A percentile compares a stretch with the other conserved stretches of the same genome.
Evolutionary conservation across 2,329 filamentous ascomycete genomes (phyloP).

Genomic region (Aureobasidium sp.): DNA sequence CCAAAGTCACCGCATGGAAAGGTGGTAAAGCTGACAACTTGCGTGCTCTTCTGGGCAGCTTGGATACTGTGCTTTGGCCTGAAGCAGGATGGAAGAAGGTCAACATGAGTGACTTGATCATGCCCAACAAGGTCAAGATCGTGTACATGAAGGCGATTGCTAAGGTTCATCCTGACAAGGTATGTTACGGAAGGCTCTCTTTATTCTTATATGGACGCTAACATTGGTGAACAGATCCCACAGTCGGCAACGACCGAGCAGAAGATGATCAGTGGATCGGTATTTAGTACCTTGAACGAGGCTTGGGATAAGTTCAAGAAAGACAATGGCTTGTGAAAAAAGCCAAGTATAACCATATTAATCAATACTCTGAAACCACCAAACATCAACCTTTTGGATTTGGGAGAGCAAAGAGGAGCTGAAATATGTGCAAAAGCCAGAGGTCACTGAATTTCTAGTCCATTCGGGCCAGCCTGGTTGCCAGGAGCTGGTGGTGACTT

Average conservation of each 20-base stretch:
- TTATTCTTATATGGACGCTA: neutral
- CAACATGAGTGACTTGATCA: conserved; percentile 83
- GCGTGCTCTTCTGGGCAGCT: conserved; percentile 73
- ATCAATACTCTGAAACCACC: neutral
- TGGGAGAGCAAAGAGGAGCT: no score
- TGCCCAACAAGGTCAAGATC: conserved; percentile 94
- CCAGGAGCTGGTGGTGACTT: no score
- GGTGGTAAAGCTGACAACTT: conserved; percentile 90
- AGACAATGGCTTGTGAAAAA: conserved; percentile 40
- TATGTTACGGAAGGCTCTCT: conserved; percentile 39
- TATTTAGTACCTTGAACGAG: conserved; percentile 59
- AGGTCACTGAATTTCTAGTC: no score
- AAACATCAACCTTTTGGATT: no score
- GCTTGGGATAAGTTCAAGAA: conserved; percentile 63
- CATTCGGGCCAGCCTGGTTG: no score
- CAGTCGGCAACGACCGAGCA: conserved; percentile 60
- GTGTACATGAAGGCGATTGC: conserved; percentile 98
- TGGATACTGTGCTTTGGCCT: conserved; percentile 87
- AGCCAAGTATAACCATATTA: neutral
- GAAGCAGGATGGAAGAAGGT: conserved; percentile 95
- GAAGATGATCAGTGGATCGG: conserved; percentile 58
- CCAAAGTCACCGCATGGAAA: conserved; percentile 70
- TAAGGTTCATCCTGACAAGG: conserved; percentile 98
- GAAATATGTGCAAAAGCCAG: no score
- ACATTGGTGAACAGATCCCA: conserved; percentile 44